phyloP scores from a whole-genome alignment of 345 rosid genomes.

The Xanthoceras sorbifolium region DNA sequence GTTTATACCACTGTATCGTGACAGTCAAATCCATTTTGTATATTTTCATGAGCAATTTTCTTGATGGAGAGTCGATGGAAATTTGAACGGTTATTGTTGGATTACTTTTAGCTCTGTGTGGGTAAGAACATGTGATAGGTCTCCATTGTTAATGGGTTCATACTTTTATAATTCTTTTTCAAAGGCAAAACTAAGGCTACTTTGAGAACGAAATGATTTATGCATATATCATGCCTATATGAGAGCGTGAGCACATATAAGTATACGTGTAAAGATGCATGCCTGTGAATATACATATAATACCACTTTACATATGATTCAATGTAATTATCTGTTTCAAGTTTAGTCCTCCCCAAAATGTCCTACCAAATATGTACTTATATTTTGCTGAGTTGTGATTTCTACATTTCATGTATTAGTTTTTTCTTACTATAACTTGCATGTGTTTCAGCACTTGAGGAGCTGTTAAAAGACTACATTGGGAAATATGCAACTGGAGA shows the following conservation, averaged over 20 bases:
- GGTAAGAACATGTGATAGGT: no score
- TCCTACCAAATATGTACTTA: neutral
- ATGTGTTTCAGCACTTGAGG: constrained; percentile 65
- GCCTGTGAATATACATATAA: no score
- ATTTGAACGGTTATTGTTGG: no score
- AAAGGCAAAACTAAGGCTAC: no score
- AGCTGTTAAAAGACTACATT: constrained; percentile 54
- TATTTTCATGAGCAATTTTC: neutral
- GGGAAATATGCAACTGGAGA: constrained; percentile 82
- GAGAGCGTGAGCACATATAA: neutral
- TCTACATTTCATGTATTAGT: neutral
- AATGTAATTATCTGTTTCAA: neutral
- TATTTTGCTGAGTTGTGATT: neutral
- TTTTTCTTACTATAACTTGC: constrained; percentile 2
- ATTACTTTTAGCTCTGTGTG: no score
- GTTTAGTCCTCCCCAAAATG: neutral
- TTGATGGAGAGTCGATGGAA: neutral
- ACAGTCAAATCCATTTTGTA: neutral
- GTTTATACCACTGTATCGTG: no score
- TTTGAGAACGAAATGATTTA: no score
- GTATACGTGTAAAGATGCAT: no score
- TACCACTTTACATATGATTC: no score
- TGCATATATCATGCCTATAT: no score
- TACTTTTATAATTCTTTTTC: no score
- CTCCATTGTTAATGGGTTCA: no score